These are phyloP conservation scores for Trichoderma asperellum DNA, from an alignment of 2,329 filamentous ascomycete species.

Conservation along the genomic window DNA sequence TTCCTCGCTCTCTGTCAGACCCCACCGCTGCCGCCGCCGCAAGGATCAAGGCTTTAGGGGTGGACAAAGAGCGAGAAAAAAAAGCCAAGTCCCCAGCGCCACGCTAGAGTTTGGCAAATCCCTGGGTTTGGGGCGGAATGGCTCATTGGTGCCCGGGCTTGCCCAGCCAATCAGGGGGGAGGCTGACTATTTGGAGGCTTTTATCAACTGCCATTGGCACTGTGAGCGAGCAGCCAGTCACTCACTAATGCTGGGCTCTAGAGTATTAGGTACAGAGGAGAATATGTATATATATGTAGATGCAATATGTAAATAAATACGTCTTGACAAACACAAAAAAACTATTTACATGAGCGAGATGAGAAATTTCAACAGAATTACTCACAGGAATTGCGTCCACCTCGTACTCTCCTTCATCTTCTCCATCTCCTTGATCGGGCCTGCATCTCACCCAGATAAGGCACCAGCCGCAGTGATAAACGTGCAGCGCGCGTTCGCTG, in stretches of 20 bases:
- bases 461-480: background rate
- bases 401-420: background rate
- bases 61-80: background rate
- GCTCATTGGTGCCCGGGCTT: conserved; percentile 25
- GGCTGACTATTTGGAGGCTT: background rate
- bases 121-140: conserved; percentile 24
- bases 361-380: background rate
- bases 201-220: background rate
- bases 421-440: background rate
- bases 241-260: no score
- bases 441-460: background rate
- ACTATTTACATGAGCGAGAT: background rate
- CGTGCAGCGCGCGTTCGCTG: background rate
- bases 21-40: conserved; percentile 24
- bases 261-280: no score
- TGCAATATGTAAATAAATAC: background rate
- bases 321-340: background rate
- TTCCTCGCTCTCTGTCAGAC: background rate
- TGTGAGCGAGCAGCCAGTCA: background rate
- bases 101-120: conserved; percentile 14
- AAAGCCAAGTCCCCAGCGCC: conserved; percentile 2
- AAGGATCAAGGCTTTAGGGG: conserved; percentile 13
- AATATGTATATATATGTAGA: no score
- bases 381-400: background rate
- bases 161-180: conserved; percentile 29